Conservation (phyloP, 2,329 filamentous ascomycete genomes). For the Biscogniauxia sp. region DNA sequence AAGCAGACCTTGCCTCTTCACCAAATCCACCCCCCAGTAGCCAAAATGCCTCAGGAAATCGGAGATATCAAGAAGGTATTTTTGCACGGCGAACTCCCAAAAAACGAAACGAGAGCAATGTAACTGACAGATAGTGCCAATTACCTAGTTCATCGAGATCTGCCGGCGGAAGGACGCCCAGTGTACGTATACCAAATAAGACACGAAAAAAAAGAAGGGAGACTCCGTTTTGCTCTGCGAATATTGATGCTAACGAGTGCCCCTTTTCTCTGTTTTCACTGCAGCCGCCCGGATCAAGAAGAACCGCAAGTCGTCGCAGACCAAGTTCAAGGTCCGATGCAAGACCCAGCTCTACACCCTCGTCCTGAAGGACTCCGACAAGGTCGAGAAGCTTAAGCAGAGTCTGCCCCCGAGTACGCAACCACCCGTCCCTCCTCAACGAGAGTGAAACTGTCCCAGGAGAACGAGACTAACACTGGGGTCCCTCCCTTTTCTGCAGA, state of each 20-base stretch:
- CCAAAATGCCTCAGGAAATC: slow-evolving; percentile 97
- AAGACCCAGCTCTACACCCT: slow-evolving; percentile 95
- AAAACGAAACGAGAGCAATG: slow-evolving; percentile 2
- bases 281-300: slow-evolving; percentile 92
- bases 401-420: slow-evolving; percentile 91
- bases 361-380: slow-evolving; percentile 96
- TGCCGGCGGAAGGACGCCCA: slow-evolving; percentile 99
- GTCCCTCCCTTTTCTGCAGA: slow-evolving; percentile 31
- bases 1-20: slow-evolving; percentile 5
- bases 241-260: slow-evolving; percentile 29
- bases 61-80: slow-evolving; percentile 89
- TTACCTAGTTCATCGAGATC: slow-evolving; percentile 95
- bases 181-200: slow-evolving; percentile 64
- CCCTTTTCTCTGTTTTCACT: slow-evolving; percentile 7
- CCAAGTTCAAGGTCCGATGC: slow-evolving; percentile 99
- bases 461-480: slow-evolving; percentile 16
- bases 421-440: not conserved
- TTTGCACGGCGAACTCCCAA: not conserved
- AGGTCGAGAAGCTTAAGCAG: slow-evolving; percentile 99
- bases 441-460: not conserved
- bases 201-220: slow-evolving; percentile 15
- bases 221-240: not conserved
- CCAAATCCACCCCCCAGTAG: slow-evolving; percentile 40
- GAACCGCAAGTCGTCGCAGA: slow-evolving; percentile 83
- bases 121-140: slow-evolving; percentile 30